phyloP scores from a whole-genome alignment of 257 asterid genomes.

The Solanum tarijense region DNA sequence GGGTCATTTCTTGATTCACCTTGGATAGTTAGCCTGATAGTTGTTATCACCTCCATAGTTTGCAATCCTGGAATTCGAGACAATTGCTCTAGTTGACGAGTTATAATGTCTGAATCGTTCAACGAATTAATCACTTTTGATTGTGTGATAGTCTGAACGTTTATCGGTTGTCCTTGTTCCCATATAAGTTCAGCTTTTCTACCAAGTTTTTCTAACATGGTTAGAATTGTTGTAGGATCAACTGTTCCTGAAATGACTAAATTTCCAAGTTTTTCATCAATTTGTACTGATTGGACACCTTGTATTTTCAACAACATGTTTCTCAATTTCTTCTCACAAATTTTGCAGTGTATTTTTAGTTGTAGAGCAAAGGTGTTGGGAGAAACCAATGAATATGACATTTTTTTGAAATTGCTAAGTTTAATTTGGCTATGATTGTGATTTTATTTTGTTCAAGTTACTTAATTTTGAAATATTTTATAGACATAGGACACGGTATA shows the following conservation, averaged over 20 bases:
- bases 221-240: slow-evolving; percentile 12
- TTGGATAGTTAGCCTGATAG: neutral
- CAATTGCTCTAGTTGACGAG: neutral
- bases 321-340: slow-evolving; percentile 8
- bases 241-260: slow-evolving; percentile 7
- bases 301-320: neutral
- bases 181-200: slow-evolving; percentile 16
- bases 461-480: neutral
- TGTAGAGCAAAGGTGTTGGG: slow-evolving; percentile 3
- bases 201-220: slow-evolving; percentile 3
- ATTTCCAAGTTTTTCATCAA: slow-evolving; percentile 5
- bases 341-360: slow-evolving; percentile 9
- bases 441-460: neutral
- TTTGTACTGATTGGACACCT: neutral
- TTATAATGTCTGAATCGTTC: neutral
- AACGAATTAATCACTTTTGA: neutral
- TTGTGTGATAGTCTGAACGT: neutral
- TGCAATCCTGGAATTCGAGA: neutral
- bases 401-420: neutral
- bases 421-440: neutral
- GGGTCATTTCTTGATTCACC: neutral
- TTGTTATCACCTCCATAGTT: neutral
- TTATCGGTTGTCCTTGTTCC: neutral
- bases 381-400: neutral
- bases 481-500: neutral